Conservation (phyloP, 768 basidiomycete genomes). For the Pleurotus eryngii region DNA sequence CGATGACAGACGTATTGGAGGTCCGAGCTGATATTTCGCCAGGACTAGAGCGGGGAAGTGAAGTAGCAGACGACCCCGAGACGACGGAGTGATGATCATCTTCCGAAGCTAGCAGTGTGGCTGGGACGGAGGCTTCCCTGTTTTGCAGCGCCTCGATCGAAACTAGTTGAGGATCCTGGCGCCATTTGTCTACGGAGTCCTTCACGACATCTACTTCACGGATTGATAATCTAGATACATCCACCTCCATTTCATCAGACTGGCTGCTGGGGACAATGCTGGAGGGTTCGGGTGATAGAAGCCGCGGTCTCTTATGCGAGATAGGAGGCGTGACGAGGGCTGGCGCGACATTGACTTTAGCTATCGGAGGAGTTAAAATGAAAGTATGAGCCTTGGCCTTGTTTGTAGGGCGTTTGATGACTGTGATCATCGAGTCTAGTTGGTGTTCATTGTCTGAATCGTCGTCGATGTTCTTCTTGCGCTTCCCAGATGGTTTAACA, state of each 20-base stretch:
- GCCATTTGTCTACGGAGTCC: slow-evolving; percentile 43
- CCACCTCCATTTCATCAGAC: slow-evolving; percentile 62
- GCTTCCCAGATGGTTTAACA: slow-evolving; percentile 12
- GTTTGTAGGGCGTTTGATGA: slow-evolving; percentile 19
- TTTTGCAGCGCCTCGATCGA: background rate
- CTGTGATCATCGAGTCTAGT: slow-evolving; percentile 23
- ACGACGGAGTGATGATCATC: slow-evolving; percentile 15
- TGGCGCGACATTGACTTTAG: slow-evolving; percentile 5
- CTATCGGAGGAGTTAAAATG: background rate
- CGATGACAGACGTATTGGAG: background rate
- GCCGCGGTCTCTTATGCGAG: slow-evolving; percentile 34
- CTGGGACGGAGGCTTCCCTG: slow-evolving; percentile 5
- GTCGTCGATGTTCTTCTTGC: slow-evolving; percentile 34
- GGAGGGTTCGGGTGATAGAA: slow-evolving; percentile 27
- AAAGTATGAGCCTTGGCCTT: background rate
- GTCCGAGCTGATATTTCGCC: background rate
- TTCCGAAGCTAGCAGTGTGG: slow-evolving; percentile 15
- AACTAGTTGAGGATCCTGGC: slow-evolving; percentile 16
- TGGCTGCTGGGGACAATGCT: slow-evolving; percentile 59
- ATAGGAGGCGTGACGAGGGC: slow-evolving; percentile 7
- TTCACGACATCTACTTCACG: slow-evolving; percentile 25
- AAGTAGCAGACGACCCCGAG: slow-evolving; percentile 18
- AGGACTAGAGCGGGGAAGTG: background rate
- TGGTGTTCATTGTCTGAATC: slow-evolving; percentile 30
- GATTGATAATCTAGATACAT: slow-evolving; percentile 20